A percentile compares a stretch with the other conserved stretches of the same genome.
Conservation (phyloP, 1,284 basidiomycete species). For the Rhodotorula sp. region DNA sequence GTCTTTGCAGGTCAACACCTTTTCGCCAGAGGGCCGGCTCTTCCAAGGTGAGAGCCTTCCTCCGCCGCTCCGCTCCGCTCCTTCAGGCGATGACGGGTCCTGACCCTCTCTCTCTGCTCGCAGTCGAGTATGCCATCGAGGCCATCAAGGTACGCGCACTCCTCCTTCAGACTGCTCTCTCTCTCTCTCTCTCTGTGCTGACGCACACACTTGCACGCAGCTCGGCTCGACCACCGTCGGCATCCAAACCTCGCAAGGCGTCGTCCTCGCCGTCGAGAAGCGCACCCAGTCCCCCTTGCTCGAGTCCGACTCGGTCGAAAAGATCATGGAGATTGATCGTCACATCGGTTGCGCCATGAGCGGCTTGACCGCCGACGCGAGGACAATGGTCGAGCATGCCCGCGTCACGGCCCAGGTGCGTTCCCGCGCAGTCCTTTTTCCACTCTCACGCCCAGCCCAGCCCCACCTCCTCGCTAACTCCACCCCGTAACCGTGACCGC, state of each 20-base stretch:
- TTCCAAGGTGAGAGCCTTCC: conserved; percentile 51
- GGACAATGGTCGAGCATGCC: conserved; percentile 99
- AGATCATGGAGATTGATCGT: conserved; percentile 98
- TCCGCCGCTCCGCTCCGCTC: neutral
- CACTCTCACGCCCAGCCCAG: neutral
- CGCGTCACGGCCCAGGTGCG: conserved; percentile 69
- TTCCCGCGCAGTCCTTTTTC: conserved; percentile 1
- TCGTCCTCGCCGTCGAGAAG: conserved; percentile 95
- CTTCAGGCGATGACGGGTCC: neutral
- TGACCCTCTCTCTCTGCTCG: neutral
- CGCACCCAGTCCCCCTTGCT: conserved; percentile 95
- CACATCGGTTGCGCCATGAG: conserved; percentile 99
- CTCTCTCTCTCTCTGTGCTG: too few species aligned
- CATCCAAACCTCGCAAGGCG: conserved; percentile 66
- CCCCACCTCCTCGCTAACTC: neutral
- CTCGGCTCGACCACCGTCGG: conserved; percentile 98
- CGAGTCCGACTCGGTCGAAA: conserved; percentile 94
- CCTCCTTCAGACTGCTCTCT: neutral
- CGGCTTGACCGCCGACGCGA: conserved; percentile 93
- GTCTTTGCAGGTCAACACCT: conserved; percentile 58
- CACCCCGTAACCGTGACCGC: neutral
- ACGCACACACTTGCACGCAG: conserved; percentile 53
- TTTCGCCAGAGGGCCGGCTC: conserved; percentile 78
- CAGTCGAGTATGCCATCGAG: conserved; percentile 99
- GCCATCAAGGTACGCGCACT: conserved; percentile 76